A percentile compares a stretch with the other conserved stretches of the same genome.
These are phyloP conservation scores for Hyparrhenia diplandra DNA, from an alignment of 176 grass and related monocot species.

Conservation along the genomic window DNA sequence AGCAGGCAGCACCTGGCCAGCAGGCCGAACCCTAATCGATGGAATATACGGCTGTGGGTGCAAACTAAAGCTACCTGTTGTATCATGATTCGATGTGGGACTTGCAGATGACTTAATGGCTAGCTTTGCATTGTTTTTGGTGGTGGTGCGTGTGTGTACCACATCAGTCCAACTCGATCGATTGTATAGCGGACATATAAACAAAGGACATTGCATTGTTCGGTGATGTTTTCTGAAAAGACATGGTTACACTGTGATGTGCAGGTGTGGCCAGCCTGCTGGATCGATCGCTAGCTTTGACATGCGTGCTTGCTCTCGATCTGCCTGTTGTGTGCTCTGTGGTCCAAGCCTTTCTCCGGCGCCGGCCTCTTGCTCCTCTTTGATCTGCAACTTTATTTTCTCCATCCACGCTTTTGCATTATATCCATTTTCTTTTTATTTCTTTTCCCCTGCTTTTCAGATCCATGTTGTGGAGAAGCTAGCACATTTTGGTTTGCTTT, in stretches of 20 bases:
- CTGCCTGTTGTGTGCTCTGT: neutral
- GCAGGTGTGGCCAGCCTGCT: neutral
- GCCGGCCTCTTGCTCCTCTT: neutral
- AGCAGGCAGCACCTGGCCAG: slow-evolving; percentile 12
- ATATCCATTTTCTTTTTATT: neutral
- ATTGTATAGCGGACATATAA: neutral
- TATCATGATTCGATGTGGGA: neutral
- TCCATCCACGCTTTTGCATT: slow-evolving; percentile 18
- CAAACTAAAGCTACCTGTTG: neutral
- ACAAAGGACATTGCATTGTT: neutral
- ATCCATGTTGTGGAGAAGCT: neutral
- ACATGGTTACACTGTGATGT: neutral
- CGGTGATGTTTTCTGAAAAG: slow-evolving; percentile 20
- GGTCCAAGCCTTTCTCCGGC: neutral
- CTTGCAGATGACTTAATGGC: neutral
- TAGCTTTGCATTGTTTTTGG: neutral
- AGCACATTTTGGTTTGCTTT: neutral
- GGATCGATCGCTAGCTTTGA: neutral
- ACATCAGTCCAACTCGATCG: neutral
- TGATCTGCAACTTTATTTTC: neutral
- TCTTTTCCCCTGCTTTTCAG: slow-evolving; percentile 14
- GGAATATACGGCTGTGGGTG: slow-evolving; percentile 35
- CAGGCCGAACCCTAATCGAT: slow-evolving; percentile 26
- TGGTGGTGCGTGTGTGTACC: neutral
- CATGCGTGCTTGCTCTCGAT: neutral